Evolutionary conservation across 2,329 filamentous ascomycete species (phyloP).

Genomic region (Teratosphaeria destructans): DNA sequence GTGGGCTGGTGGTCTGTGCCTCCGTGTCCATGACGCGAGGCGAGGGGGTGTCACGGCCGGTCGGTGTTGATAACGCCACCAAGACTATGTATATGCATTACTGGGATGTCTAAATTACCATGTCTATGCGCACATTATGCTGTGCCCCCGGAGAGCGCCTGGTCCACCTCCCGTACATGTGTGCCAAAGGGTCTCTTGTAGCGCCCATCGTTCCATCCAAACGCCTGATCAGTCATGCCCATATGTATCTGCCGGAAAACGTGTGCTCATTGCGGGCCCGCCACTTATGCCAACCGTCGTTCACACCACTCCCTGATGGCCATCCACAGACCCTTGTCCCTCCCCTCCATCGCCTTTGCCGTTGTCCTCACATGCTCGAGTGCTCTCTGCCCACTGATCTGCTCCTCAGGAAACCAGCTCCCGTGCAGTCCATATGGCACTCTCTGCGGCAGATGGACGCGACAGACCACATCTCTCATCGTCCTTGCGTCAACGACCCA

Average conservation of each 20-base stretch:
- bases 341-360: conserved; percentile 12
- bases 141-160: neutral
- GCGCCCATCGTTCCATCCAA: neutral
- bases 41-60: neutral
- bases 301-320: conserved; percentile 19
- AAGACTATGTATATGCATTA: neutral
- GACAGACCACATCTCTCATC: conserved; percentile 52
- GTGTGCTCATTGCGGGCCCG: neutral
- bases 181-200: neutral
- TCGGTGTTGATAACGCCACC: neutral
- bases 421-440: conserved; percentile 62
- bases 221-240: neutral
- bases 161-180: neutral
- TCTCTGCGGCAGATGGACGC: conserved; percentile 51
- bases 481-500: conserved; percentile 57
- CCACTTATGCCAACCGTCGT: conserved; percentile 12
- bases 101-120: neutral
- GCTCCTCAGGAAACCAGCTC: conserved; percentile 47
- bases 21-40: neutral
- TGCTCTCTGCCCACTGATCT: conserved; percentile 40
- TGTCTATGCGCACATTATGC: neutral
- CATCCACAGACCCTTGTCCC: conserved; percentile 21
- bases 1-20: neutral
- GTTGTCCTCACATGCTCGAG: conserved; percentile 25
- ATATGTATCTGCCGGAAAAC: neutral